Percentiles rank a stretch among this genome's conserved stretches.
phyloP scores from a whole-genome alignment of 129 eudicot genomes.

The Flaveria linearis region DNA sequence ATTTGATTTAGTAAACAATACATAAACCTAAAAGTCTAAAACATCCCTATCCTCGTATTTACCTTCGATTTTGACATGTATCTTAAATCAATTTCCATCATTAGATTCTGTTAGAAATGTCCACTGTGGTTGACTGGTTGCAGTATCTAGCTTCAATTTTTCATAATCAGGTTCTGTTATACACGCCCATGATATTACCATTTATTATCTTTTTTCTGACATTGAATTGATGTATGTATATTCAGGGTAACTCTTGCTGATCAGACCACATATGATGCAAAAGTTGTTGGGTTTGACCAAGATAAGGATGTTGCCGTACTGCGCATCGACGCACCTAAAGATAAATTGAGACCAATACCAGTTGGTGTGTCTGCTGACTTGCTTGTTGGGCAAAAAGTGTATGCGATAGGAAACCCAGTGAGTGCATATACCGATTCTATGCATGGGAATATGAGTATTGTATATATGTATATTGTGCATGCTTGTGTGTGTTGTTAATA shows the following conservation, averaged over 20 bases:
- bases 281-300: constrained; percentile 93
- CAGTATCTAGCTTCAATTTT: not conserved
- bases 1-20: not conserved
- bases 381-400: constrained; percentile 99
- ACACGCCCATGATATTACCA: not conserved
- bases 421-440: constrained; percentile 31
- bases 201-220: constrained; percentile 7
- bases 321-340: constrained; percentile 68
- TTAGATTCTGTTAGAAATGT: too few relatives aligned
- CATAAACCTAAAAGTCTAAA: not conserved
- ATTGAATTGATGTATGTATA: constrained; percentile 28
- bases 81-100: not conserved
- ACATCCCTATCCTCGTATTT: not conserved
- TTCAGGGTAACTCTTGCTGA: constrained; percentile 95
- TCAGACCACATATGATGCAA: constrained; percentile 85
- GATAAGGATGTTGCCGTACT: constrained; percentile 96
- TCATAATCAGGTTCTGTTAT: constrained; percentile 13
- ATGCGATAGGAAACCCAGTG: constrained; percentile 96
- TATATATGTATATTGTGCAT: not conserved
- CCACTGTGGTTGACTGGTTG: constrained; percentile 13
- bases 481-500: not conserved
- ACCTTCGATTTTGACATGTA: not conserved
- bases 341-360: constrained; percentile 87
- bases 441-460: constrained; percentile 7
- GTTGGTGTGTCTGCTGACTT: constrained; percentile 88